Base-by-base conservation (phyloP, 139 green algal genomes). In the Picochlorum sp. region DNA sequence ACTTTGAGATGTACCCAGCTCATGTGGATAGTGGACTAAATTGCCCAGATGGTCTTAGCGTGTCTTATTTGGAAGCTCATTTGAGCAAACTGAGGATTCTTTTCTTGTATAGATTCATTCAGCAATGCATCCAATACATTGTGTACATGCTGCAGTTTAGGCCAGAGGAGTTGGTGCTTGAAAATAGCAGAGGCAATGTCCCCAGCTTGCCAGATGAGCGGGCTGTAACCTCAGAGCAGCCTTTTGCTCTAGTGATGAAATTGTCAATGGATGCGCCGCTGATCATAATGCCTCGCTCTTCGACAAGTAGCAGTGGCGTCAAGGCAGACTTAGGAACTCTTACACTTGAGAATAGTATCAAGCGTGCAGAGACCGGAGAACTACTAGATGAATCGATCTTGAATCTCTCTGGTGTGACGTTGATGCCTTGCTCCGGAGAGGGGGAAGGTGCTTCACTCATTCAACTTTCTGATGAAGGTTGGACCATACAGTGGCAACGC, bases 81-180 rank as follows among this genome's bases (percentile, higher is more conserved):
- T 72, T 97, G 41, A 75, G 55, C 18, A 74, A 83, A 38, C 85
- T 97, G 18, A 78, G 85, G 52, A 47, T 96, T 15, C 78, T 96
- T 15, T 95, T 88, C 74, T 80, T 96, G 56, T 78, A 95, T 57
- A 79, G 90, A 57, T 96, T 96, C 68, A 54, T 97, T 23, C 51
- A 72, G 45, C 77, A 85, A 57, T 59, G 74, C 3, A 60, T 85
- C 26, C 20, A 50, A 16, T 85, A 85, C 64, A 68, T 84, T 37
- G 49, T 30, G 7, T 54, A 70, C 30, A 76, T 82, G 74, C 68
- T 86, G 45, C 63, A 57, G 6, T 55, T 84, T 65, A 58, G 67
- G 1, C 76, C 66, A 41, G 57, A 47, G 58, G 45, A 24, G 21
- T 57, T 30, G 57, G 58, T 45, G 60, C 21, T 11, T 20, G 21